Conservation (phyloP, 441 rosid genomes). For the Erodium moschatum region DNA sequence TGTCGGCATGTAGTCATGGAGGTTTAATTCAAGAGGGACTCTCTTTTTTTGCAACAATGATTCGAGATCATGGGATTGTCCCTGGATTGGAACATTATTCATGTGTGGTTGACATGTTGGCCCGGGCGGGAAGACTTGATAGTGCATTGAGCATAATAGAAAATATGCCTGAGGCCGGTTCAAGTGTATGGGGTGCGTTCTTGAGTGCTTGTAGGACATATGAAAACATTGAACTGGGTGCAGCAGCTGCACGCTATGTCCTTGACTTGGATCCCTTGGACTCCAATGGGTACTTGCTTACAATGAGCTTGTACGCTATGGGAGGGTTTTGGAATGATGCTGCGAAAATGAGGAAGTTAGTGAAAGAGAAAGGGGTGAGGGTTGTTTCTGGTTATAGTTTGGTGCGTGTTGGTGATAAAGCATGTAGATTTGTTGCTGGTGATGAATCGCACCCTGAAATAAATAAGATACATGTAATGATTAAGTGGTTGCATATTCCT, state of each 20-base stretch:
- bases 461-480: neutral
- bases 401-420: neutral
- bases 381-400: constrained; percentile 2
- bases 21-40: neutral
- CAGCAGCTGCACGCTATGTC: neutral
- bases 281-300: neutral
- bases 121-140: constrained; percentile 16
- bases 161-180: neutral
- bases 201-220: neutral
- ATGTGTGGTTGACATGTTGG: constrained; percentile 46
- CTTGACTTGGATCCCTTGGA: neutral
- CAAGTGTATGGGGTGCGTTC: neutral
- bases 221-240: neutral
- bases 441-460: neutral
- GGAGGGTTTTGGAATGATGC: neutral
- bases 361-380: neutral
- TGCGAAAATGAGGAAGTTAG: constrained; percentile 2
- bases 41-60: constrained; percentile 30
- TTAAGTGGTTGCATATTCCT: neutral
- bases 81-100: constrained; percentile 44
- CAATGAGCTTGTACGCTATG: neutral
- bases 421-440: neutral
- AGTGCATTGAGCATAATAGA: neutral
- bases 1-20: constrained; percentile 1
- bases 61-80: constrained; percentile 24